phyloP scores from a whole-genome alignment of 768 basidiomycete genomes.

The Leucocoprinus sp. region DNA sequence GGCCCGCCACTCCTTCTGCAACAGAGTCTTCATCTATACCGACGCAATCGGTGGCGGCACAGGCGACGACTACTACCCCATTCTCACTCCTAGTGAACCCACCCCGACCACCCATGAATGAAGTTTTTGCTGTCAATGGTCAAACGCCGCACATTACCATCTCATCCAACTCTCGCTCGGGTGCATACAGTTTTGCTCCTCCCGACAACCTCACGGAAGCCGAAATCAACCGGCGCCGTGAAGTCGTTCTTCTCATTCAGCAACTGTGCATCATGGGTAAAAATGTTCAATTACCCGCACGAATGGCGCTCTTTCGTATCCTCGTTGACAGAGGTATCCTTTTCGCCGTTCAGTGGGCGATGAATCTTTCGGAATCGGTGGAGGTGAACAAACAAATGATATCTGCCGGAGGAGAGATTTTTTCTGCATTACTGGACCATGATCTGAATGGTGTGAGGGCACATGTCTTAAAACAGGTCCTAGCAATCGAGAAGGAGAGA shows the following conservation, averaged over 20 bases:
- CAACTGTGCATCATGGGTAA: constrained; percentile 95
- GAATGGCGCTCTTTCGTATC: constrained; percentile 77
- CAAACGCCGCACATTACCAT: constrained; percentile 6
- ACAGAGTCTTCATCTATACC: constrained; percentile 4
- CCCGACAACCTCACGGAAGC: constrained; percentile 46
- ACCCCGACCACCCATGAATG: constrained; percentile 21
- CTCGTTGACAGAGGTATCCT: constrained; percentile 85
- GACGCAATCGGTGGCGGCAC: constrained; percentile 14
- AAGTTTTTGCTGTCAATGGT: constrained; percentile 20
- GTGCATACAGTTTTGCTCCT: constrained; percentile 46
- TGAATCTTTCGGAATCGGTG: constrained; percentile 58
- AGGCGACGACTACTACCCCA: constrained; percentile 12
- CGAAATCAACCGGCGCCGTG: constrained; percentile 52
- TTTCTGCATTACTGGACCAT: constrained; percentile 82
- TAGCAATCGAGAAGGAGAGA: constrained; percentile 61
- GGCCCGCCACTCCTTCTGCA: too few species aligned
- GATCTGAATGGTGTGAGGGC: constrained; percentile 80
- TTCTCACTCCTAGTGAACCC: not conserved
- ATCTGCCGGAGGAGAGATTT: constrained; percentile 77
- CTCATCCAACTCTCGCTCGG: constrained; percentile 16
- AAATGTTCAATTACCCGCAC: constrained; percentile 85
- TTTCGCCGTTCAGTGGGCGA: constrained; percentile 89
- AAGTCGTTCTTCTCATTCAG: constrained; percentile 83
- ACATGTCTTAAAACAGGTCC: constrained; percentile 77
- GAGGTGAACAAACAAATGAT: constrained; percentile 48